These are phyloP conservation scores for Candida sp. DNA, from an alignment of 1,139 yeast genomes.

Conservation along the genomic window DNA sequence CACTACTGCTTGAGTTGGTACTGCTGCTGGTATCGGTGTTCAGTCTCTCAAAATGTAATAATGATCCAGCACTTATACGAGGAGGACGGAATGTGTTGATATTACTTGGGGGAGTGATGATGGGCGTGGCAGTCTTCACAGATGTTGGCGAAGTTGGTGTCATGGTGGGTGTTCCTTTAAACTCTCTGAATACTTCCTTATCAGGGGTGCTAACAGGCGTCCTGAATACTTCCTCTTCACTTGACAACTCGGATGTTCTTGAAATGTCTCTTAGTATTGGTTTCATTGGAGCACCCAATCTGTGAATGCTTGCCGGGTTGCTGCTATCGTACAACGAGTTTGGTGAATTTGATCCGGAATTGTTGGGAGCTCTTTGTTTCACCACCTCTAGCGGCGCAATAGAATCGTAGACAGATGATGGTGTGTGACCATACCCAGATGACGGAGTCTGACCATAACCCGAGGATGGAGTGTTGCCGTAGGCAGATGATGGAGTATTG, in stretches of 20 bases:
- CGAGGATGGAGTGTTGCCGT: neutral
- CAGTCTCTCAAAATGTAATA: conserved; percentile 6
- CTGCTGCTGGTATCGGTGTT: conserved; percentile 4
- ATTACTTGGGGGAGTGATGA: conserved; percentile 5
- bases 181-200: conserved; percentile 4
- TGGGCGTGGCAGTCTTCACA: conserved; percentile 3
- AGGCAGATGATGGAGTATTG: neutral
- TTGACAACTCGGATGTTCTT: conserved; percentile 6
- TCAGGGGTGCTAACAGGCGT: conserved; percentile 10
- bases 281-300: conserved; percentile 6
- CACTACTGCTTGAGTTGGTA: conserved; percentile 6
- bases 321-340: neutral
- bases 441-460: neutral
- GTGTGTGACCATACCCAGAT: neutral
- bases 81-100: conserved; percentile 1
- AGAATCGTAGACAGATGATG: neutral
- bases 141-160: conserved; percentile 5
- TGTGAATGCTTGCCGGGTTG: neutral
- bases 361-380: neutral
- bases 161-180: conserved; percentile 4
- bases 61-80: conserved; percentile 7
- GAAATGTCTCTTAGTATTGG: conserved; percentile 7
- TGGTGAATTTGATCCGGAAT: neutral
- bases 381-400: conserved; percentile 1
- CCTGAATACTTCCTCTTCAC: conserved; percentile 5